Percentiles rank a stretch among this genome's conserved stretches.
phyloP scores from a whole-genome alignment of 1,284 basidiomycete genomes.

The Coniferiporia sulphurascens region DNA sequence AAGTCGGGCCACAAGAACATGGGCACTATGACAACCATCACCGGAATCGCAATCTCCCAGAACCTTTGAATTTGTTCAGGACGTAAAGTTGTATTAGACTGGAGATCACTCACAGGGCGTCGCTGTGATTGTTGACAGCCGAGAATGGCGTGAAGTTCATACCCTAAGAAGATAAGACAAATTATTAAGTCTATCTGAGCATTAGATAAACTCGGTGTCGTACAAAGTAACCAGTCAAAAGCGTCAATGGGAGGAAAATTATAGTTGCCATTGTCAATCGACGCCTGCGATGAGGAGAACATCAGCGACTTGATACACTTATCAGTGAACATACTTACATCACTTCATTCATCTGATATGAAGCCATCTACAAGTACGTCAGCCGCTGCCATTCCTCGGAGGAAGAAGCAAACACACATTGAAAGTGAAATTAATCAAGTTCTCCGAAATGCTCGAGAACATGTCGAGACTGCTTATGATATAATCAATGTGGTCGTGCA shows the following conservation, averaged over 20 bases:
- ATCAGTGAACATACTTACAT: conserved; percentile 40
- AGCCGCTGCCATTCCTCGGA: conserved; percentile 1
- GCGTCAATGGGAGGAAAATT: conserved; percentile 64
- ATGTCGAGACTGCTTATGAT: conserved; percentile 61
- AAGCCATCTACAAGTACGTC: conserved; percentile 44
- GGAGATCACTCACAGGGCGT: conserved; percentile 41
- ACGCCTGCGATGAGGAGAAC: conserved; percentile 30
- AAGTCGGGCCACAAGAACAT: conserved; percentile 54
- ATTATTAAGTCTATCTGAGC: neutral
- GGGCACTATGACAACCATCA: conserved; percentile 52
- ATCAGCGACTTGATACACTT: neutral
- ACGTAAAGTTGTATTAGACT: conserved; percentile 1
- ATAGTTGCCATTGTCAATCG: conserved; percentile 61
- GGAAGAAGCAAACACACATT: conserved; percentile 34
- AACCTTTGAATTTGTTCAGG: conserved; percentile 37
- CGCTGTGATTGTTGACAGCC: conserved; percentile 42
- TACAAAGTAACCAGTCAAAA: conserved; percentile 70
- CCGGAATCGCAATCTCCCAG: conserved; percentile 60
- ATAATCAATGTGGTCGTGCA: conserved; percentile 68
- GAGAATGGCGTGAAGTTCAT: conserved; percentile 64
- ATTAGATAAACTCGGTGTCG: conserved; percentile 24
- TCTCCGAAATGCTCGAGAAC: conserved; percentile 62
- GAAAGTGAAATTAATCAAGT: conserved; percentile 66
- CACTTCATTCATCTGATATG: conserved; percentile 66
- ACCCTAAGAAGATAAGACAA: conserved; percentile 36